Conservation (phyloP, 352 stramenopile species). For the Phytophthora pluvialis region DNA sequence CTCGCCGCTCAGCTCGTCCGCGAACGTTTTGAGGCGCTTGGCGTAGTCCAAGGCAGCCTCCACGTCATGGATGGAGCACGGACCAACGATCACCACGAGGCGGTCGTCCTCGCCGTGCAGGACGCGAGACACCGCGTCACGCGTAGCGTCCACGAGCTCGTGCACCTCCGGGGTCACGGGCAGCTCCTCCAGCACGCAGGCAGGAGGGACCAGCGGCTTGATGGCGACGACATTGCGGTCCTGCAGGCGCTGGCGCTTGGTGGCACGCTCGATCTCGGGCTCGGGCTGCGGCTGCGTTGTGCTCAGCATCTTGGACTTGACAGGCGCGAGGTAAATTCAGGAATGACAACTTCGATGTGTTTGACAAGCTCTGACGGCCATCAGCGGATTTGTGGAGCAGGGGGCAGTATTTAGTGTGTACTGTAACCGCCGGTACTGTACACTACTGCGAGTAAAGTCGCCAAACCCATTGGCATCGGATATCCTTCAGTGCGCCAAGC, state of each 20-base stretch:
- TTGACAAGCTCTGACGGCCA: slow-evolving; percentile 15
- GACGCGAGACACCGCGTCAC: slow-evolving; percentile 59
- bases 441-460: too few species aligned
- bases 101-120: slow-evolving; percentile 75
- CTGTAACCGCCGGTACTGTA: too few species aligned
- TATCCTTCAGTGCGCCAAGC: too few species aligned
- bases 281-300: slow-evolving; percentile 24
- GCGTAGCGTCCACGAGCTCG: slow-evolving; percentile 63
- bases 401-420: slow-evolving; percentile 17
- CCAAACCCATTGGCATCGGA: too few species aligned
- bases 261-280: slow-evolving; percentile 43
- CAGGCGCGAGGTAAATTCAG: slow-evolving; percentile 26
- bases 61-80: slow-evolving; percentile 87
- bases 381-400: slow-evolving; percentile 16
- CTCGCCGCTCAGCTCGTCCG: slow-evolving; percentile 62
- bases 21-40: slow-evolving; percentile 63
- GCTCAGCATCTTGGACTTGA: slow-evolving; percentile 38
- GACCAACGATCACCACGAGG: slow-evolving; percentile 76
- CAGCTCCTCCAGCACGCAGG: slow-evolving; percentile 77
- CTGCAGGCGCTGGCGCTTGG: slow-evolving; percentile 75
- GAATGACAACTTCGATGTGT: slow-evolving; percentile 37
- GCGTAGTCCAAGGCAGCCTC: slow-evolving; percentile 80
- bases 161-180: slow-evolving; percentile 73
- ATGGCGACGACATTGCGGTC: slow-evolving; percentile 81
- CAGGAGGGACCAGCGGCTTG: slow-evolving; percentile 69